phyloP scores from a whole-genome alignment of 257 asterid species.

The Solanum acaule region DNA sequence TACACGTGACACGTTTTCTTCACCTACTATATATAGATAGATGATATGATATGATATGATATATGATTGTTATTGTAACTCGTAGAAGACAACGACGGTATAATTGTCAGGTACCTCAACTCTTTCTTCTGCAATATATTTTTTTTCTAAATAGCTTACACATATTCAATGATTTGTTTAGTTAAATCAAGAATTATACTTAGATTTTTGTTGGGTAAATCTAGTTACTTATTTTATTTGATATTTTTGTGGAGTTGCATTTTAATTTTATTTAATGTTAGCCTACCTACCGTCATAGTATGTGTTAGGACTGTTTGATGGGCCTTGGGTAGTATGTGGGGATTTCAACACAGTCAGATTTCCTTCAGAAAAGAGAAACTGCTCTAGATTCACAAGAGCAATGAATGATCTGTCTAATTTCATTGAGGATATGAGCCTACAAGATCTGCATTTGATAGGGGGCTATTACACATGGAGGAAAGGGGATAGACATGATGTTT shows the following conservation, averaged over 20 bases:
- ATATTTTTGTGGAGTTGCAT: no score
- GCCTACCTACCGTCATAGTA: no score
- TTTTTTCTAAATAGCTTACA: no score
- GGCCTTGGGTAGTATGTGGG: not conserved
- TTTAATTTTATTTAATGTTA: no score
- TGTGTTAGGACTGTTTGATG: not conserved
- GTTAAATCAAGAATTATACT: no score
- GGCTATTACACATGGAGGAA: not conserved
- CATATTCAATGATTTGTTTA: no score
- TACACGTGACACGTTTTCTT: no score
- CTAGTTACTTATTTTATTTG: no score
- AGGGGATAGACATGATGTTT: not conserved
- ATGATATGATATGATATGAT: no score
- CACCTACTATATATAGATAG: no score
- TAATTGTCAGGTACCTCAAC: not conserved
- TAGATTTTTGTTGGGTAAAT: no score
- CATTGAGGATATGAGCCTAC: not conserved
- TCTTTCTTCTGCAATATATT: not conserved
- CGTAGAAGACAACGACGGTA: not conserved
- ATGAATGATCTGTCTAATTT: not conserved
- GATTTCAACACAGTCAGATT: not conserved
- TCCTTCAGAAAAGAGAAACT: not conserved
- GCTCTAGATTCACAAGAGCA: not conserved
- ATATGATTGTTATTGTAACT: not conserved
- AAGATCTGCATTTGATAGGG: not conserved